Evolutionary conservation across 441 rosid species (phyloP), one percentile per base, ranked within the genome.

Genomic region (Kokia cookei): DNA sequence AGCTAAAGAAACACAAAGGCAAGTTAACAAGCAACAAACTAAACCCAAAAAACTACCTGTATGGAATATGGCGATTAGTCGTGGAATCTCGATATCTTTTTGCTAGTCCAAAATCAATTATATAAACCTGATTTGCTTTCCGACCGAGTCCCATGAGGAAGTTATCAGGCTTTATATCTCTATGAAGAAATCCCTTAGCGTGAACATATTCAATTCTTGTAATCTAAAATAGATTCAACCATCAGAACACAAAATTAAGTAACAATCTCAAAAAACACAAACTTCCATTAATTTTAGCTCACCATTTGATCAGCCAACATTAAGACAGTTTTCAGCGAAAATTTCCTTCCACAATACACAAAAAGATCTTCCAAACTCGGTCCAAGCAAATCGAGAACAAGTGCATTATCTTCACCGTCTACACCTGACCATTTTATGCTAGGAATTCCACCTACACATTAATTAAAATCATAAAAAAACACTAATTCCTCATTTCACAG

Each of bases 161-260:
- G 87, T 94, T 93, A 84, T 93, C 98, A 2, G 98, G 98, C 69
- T 93, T 93, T 37, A 94, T 91, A 77, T 93, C 98, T 84, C 98
- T 89, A 76, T 92, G 97, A 71, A 94, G 82, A 85, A 88, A 92
- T 32, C 97, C 97, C 82, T 90, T 94, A 10, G 98, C 89, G 77
- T 94, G 97, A 63, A 89, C 91, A 77, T 82, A 92, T 60, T 91
- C 97, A 73, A 91, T 91, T 78, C 98, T 91, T 27, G 98, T 85
- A 42, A 94, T 85, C 98, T 94, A 75, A 19, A 50, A 79, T 12
- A 27, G 26, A 17, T 29, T 17, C 59, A 40, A 60, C 53, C 29
- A 43, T 19, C 47, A 29, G 69, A 60, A 53, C 17, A 76, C 24
- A 47, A 63, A 90, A 57, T 24, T 4, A 57, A 1, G 42, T 26